These are phyloP conservation scores for Ganoderma meredithae DNA, from an alignment of 1,284 basidiomycete species.

Conservation along the genomic window DNA sequence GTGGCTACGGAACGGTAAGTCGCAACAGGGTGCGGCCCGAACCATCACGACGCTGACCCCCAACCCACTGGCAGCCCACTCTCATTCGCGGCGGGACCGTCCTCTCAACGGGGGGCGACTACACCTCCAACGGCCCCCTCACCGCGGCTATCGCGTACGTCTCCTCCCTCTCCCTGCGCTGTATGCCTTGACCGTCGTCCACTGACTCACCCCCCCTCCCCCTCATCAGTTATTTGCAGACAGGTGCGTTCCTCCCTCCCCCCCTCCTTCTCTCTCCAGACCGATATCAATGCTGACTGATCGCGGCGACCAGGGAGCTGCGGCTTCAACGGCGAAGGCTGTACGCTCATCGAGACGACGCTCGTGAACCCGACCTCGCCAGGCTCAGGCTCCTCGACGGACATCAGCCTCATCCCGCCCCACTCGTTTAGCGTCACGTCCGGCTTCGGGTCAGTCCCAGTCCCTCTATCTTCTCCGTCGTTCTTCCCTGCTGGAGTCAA, in stretches of 20 bases:
- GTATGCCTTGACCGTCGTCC: too few species aligned
- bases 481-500: background rate
- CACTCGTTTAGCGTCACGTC: slow-evolving; percentile 45
- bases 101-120: slow-evolving; percentile 45
- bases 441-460: slow-evolving; percentile 37
- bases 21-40: too few species aligned
- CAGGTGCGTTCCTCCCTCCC: slow-evolving; percentile 27
- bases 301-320: slow-evolving; percentile 40
- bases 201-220: background rate
- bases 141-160: slow-evolving; percentile 45
- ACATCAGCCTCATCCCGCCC: slow-evolving; percentile 53
- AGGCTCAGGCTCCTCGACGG: slow-evolving; percentile 51
- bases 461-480: background rate
- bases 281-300: background rate
- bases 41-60: background rate
- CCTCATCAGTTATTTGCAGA: slow-evolving; percentile 41
- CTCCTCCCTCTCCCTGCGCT: background rate
- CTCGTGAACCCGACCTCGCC: slow-evolving; percentile 48
- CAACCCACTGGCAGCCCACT: slow-evolving; percentile 37
- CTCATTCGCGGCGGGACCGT: slow-evolving; percentile 43
- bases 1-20: too few species aligned
- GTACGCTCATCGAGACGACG: slow-evolving; percentile 52
- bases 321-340: slow-evolving; percentile 51
- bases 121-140: slow-evolving; percentile 40
- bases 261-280: too few species aligned